Conservation (phyloP, 805 yeast genomes). For the Grigorovia jiainica region DNA sequence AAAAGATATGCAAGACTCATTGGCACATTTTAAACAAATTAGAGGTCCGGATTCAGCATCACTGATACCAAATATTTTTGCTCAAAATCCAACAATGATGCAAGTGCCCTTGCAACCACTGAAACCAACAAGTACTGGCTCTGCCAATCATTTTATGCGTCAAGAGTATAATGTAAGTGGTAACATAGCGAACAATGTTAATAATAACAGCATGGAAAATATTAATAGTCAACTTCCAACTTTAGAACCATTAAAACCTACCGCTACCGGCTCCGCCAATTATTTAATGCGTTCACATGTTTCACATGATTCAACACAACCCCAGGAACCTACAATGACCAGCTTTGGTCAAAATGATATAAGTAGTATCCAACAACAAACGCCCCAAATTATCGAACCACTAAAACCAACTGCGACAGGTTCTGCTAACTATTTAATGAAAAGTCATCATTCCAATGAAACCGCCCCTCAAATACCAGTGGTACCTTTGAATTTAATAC, state of each 20-base stretch:
- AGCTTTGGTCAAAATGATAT: neutral
- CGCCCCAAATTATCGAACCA: slow-evolving; percentile 13
- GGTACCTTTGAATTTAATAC: neutral
- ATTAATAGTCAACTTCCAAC: neutral
- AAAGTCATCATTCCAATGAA: slow-evolving; percentile 15
- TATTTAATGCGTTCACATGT: slow-evolving; percentile 23
- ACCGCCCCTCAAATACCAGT: neutral
- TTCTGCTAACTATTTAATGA: slow-evolving; percentile 26
- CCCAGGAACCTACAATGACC: neutral
- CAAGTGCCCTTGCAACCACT: slow-evolving; percentile 24
- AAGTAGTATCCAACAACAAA: neutral
- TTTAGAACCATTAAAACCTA: slow-evolving; percentile 26
- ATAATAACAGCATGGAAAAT: no score
- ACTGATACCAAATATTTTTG: slow-evolving; percentile 4
- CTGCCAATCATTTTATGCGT: slow-evolving; percentile 26
- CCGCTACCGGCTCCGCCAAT: slow-evolving; percentile 35
- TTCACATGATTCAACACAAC: neutral
- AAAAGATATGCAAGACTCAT: slow-evolving; percentile 65
- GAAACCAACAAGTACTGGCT: slow-evolving; percentile 29
- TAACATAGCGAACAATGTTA: neutral
- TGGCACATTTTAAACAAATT: slow-evolving; percentile 66
- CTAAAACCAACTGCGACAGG: slow-evolving; percentile 29
- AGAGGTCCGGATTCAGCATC: slow-evolving; percentile 54
- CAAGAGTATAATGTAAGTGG: slow-evolving; percentile 12
- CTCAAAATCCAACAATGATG: neutral